Evolutionary conservation across 129 eudicot species (phyloP), one percentile per base, ranked within the genome.

Genomic region (Artemisia tridentata): DNA sequence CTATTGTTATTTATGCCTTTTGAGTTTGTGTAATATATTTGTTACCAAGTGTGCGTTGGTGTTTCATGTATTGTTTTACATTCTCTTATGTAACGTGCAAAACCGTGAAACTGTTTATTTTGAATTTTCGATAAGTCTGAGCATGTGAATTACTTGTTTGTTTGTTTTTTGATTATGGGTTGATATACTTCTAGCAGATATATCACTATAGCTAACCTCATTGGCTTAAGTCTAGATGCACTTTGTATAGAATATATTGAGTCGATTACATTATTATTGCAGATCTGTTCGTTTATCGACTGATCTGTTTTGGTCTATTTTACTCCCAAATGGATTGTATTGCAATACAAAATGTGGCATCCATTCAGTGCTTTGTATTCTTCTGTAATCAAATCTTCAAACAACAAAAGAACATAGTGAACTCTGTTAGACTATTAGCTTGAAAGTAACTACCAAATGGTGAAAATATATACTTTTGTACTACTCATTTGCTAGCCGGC

Each of bases 11-110:
- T 53, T 1, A 57, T 65, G 74, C 31, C 27, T 78, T 71, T 16
- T 62, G 29, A 59, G 63, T 41, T 69, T 75, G 45, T 60, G 73
- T 52, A 68, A 63, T 19, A 72, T 80, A 69, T 52, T 63, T 43
- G 61, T 63, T 29, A 53, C 16, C 51, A 63, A 71, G 41, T 46
- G 69, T 72, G 23, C 38, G 13, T 52, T 49, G 49, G 48, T 38
- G 59, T 41, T 66, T 49, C 21, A 73, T 72, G 74, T 17, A 62
- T 62, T 60, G 69, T 20, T 58, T 70, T 51, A 29, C 38, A 68
- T 59, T 76, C 69, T 14, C 51, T 6, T 59, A 52, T 76, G 70
- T 76, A 63, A 76, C 60, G 63, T 73, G 62, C 11, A 29, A 50
- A 49, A 62, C 63, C 29, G 18, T 73, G 77, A 63, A 62, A 45